Base-by-base conservation (phyloP, 192 early-diverging fungal species). In the Coemansia javaensis region DNA sequence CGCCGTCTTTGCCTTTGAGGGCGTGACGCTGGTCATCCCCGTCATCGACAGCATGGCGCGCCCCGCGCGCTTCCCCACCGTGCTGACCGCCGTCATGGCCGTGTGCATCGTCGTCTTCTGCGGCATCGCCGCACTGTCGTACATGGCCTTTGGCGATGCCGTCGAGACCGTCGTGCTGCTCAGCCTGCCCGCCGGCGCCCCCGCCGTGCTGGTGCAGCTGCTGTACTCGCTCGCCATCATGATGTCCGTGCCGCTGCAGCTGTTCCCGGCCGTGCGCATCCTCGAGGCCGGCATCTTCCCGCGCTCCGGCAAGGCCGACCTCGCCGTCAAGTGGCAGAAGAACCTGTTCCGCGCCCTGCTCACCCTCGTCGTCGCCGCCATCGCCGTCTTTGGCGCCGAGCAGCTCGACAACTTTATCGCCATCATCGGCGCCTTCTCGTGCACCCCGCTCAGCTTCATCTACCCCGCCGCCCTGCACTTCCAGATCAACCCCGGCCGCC, bases 221-320 rank as follows among this genome's bases (percentile, higher is more conserved):
- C 55, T 97, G 9, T 97, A 98, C 65, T 87, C 89, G n/a, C 64
- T 95, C 40, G 92, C 94, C 12, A 98, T 98, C 48, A 83, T 90
- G 77, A 66, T 95, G 11, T 93, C 90, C 1, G 93, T 95, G 36
- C 94, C 94, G 2, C 68, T 98, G 32, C 88, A 88, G 30, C 75
- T 94, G 33, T 98, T 93, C 73, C 93, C 94, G 3, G 87, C 90
- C 14, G 88, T 93, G 47, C 85, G 90, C 51, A 98, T 98, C 57
- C 83, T 85, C 47, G 91, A 97, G 52, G 78, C 82, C 22, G 88
- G 77, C 7, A 43, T 93, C n/a, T 94, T 94, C 48, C 67, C 81
- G 5, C 66, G 80, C 12, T 86, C 85, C 15, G 94, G 94, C 33
- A 94, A 94, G 56, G 62, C 74, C 32, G 79, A 83, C 43, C 66